Evolutionary conservation across 1,284 basidiomycete species (phyloP), one percentile per base, ranked within the genome.

Genomic region (Malassezia arunalokei): DNA sequence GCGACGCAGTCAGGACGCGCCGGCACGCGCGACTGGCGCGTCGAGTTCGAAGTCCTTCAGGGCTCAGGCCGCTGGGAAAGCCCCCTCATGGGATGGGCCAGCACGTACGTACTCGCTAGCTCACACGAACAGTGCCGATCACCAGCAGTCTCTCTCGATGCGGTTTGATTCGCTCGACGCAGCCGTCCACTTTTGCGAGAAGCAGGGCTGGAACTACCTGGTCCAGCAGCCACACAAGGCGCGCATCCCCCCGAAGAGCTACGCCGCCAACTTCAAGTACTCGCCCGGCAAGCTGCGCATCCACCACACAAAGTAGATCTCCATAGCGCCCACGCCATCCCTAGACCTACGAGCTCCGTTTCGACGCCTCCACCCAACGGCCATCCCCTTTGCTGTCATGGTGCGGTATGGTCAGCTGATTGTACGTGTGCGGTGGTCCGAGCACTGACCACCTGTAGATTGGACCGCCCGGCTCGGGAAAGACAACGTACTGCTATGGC

Each of bases 61-160:
- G 88, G 90, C 40, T 83, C 81, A 31, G 90, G 86, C 11, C 80
- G 92, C 56, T 98, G 92, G 92, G 90, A 95, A 79, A 96, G 96
- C 74, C 88, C 89, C n/a, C 76, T 98, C 65, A 98, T 98, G 87
- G 92, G 92, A 51, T 98, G 83, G 81, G 90, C 90, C 0, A 62
- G 59, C 50, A 65, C 63, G 59, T 64, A 57, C 32, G 63, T 65
- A 48, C 8, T 15, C 6, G 28, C 31, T 48, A 54, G 40, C 4
- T 27, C 45, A 43, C 14, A 35, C 15, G 3, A 15, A 39, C 64
- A 90, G 88, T 51, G 92, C 88, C 56, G 92, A 98, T 76, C 96
- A 95, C 76, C 86, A 96, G 83, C 92, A 98, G 75, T 90, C 86
- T 29, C 87, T 87, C 2, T 82, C 84, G 14, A 66, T 96, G 68